A percentile compares a stretch with the other conserved stretches of the same genome.
Conservation (phyloP, 441 rosid genomes). For the Gossypium davidsonii region DNA sequence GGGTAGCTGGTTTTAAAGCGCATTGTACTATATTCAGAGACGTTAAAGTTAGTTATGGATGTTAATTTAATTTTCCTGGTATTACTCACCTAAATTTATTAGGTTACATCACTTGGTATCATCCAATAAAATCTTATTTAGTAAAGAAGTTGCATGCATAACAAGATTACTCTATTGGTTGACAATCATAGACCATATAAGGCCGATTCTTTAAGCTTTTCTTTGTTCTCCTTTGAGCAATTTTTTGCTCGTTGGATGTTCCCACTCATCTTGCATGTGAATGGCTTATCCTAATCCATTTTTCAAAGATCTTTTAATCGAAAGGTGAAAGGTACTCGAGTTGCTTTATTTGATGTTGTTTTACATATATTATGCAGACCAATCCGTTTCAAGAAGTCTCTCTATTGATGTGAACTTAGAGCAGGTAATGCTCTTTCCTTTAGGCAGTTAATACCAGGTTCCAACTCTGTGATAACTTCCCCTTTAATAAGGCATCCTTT, state of each 20-base stretch:
- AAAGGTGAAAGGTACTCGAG: background rate
- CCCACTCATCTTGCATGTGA: background rate
- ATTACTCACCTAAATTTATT: background rate
- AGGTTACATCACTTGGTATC: background rate
- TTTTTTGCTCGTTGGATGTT: background rate
- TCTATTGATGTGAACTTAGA: conserved; percentile 55
- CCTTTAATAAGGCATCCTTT: conserved; percentile 13
- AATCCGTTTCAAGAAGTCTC: conserved; percentile 49
- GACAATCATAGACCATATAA: background rate
- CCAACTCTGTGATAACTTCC: conserved; percentile 13
- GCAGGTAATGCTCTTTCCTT: conserved; percentile 45
- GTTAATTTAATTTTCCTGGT: background rate
- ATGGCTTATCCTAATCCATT: background rate
- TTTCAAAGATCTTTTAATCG: background rate
- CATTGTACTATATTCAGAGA: background rate
- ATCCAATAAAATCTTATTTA: background rate
- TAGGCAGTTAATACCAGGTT: background rate
- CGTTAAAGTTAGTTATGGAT: conserved; percentile 5
- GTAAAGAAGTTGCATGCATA: background rate
- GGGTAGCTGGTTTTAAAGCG: background rate
- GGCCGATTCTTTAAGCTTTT: background rate
- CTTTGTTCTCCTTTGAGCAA: background rate
- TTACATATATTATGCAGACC: conserved; percentile 42
- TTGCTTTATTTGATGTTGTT: conserved; percentile 11
- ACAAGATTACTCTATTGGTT: background rate